A percentile compares a stretch with the other conserved stretches of the same genome.
phyloP scores from a whole-genome alignment of 306 rosid species.

The Malus asiatica region DNA sequence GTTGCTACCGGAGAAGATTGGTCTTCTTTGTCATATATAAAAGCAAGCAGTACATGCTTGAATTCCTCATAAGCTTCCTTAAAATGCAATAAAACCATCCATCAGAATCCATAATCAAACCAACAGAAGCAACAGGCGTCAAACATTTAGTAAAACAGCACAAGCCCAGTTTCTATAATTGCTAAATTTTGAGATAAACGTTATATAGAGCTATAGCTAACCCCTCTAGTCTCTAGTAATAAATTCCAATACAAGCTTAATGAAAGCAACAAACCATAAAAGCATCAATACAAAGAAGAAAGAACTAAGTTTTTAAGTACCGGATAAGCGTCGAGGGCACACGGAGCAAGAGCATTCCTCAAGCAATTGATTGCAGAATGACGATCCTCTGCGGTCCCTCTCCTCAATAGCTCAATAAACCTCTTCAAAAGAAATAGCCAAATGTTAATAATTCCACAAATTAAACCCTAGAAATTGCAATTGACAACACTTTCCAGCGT shows the following conservation, averaged over 20 bases:
- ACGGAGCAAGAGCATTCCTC: conserved; percentile 85
- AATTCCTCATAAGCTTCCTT: conserved; percentile 99
- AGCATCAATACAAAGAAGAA: neutral
- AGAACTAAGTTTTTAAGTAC: conserved; percentile 23
- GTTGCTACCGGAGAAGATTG: conserved; percentile 74
- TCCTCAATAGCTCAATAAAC: conserved; percentile 90
- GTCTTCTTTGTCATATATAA: conserved; percentile 86
- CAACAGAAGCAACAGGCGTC: conserved; percentile 3
- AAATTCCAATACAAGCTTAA: neutral
- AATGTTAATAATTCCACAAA: neutral
- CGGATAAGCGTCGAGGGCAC: conserved; percentile 98
- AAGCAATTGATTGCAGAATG: conserved; percentile 77
- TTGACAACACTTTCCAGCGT: neutral
- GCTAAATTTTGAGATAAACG: neutral
- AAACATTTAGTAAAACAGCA: neutral
- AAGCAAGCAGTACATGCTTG: conserved; percentile 92
- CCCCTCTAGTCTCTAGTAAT: neutral
- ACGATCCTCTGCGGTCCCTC: conserved; percentile 67
- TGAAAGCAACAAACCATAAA: neutral
- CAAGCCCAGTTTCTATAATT: neutral
- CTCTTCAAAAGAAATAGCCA: conserved; percentile 36
- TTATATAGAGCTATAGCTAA: neutral
- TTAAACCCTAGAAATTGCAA: neutral
- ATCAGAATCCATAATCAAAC: conserved; percentile 21
- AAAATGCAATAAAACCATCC: conserved; percentile 33